Evolutionary conservation across 495 filamentous ascomycete genomes (phyloP).

Genomic region (Annulohypoxylon maeteangense): DNA sequence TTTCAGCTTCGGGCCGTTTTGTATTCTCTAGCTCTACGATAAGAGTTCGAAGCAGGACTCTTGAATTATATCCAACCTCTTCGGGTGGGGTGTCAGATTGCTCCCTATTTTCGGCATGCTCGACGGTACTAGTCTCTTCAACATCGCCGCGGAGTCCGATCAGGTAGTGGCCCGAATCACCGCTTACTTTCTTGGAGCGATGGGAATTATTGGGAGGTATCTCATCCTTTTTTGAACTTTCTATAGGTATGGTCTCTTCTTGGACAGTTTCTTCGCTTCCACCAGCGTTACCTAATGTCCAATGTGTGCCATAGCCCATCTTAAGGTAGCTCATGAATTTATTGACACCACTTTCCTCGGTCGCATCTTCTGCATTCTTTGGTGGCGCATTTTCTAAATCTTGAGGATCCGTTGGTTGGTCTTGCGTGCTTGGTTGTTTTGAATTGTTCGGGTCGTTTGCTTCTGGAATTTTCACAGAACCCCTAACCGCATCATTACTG

Average conservation of each 20-base stretch:
- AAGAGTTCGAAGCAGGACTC: slow-evolving; percentile 59
- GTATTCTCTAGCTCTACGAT: slow-evolving; percentile 60
- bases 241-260: slow-evolving; percentile 1
- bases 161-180: slow-evolving; percentile 68
- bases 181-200: slow-evolving; percentile 13
- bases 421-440: slow-evolving; percentile 8
- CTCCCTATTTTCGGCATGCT: slow-evolving; percentile 32
- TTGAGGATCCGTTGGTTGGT: not conserved
- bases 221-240: slow-evolving; percentile 10
- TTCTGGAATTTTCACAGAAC: not conserved
- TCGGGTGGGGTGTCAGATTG: slow-evolving; percentile 42
- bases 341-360: slow-evolving; percentile 50
- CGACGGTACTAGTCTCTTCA: slow-evolving; percentile 51
- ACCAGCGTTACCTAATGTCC: slow-evolving; percentile 54
- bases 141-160: slow-evolving; percentile 76
- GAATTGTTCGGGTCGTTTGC: not conserved
- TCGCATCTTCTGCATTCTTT: slow-evolving; percentile 15
- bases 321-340: slow-evolving; percentile 63
- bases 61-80: slow-evolving; percentile 50
- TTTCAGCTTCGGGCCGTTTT: slow-evolving; percentile 50
- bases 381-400: slow-evolving; percentile 5
- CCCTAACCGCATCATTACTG: slow-evolving; percentile 31
- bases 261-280: slow-evolving; percentile 26
- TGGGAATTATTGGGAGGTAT: slow-evolving; percentile 1
- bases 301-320: slow-evolving; percentile 67